Evolutionary conservation across 2,329 filamentous ascomycete species (phyloP), one percentile per base, ranked within the genome.

Genomic region (Cordyceps farinosa): DNA sequence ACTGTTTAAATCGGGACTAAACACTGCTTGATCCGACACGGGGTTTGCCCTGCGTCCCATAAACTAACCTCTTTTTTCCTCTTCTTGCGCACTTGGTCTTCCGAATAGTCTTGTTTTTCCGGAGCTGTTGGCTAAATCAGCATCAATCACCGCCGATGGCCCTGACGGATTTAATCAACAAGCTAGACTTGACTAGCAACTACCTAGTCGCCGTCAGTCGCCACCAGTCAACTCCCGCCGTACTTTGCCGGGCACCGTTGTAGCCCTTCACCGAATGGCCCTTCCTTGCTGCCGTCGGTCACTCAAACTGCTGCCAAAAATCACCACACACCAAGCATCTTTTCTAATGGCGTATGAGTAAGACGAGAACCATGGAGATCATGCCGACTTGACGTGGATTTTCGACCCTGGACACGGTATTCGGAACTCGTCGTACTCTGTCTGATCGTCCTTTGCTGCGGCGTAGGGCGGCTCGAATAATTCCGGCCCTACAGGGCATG

Each of bases 1-100:
- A 30, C 51, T 61, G 11, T 38, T 61, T 30, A 48, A 54, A 55
- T 61, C 58, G 57, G 47, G 34, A 52, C 57, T 60, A 60, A 51
- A 32, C 29, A 44, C 11, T 61, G 48, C 38, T 36, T 36, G 38
- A 32, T 61, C 42, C 32, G 13, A 30, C 7, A 47, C 50, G 50
- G 15, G 4, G 10, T 32, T 54, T 30, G 10, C 45, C 10, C 22
- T 58, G 30, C 45, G 34, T 44, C 50, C 40, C 59, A 11, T 44
- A 48, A 15, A 47, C 29, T 32, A 27, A 50, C 45, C 32, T 38
- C 29, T 36, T 45, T 47, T n/a, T 30, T n/a, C 6, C 38, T 32
- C 38, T n/a, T 17, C 10, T 52, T 29, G 10, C 30, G 3, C 10
- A 13, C 17, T 22, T 32, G 22, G 27, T 13, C 13, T 45, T 34